A percentile compares a stretch with the other conserved stretches of the same genome.
phyloP scores from a whole-genome alignment of 2,329 filamentous ascomycete species.

The Aspergillus unguis region DNA sequence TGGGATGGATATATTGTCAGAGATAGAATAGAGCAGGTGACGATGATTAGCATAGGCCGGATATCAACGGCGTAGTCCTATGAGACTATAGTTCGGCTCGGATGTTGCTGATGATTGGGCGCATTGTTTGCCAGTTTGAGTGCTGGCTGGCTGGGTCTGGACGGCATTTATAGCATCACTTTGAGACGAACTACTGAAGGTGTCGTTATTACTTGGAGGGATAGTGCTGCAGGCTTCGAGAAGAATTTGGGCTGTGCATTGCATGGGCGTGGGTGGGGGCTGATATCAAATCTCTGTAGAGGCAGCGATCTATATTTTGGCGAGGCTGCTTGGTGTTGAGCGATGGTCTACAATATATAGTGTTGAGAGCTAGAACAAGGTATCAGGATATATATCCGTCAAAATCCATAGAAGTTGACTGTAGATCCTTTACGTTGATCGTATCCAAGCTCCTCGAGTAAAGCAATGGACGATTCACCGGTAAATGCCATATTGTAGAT shows the following conservation, averaged over 20 bases:
- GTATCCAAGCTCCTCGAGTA: no score
- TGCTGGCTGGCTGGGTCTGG: constrained; percentile 11
- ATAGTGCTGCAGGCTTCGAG: constrained; percentile 17
- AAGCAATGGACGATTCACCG: no score
- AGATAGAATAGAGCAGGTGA: neutral
- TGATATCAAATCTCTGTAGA: neutral
- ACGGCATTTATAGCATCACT: constrained; percentile 18
- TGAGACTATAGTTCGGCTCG: neutral
- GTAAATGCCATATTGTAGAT: neutral
- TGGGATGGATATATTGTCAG: no score
- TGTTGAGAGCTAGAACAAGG: no score
- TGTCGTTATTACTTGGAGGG: no score
- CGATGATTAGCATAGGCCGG: neutral
- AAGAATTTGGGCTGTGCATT: constrained; percentile 23
- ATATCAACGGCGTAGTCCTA: neutral
- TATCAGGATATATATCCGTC: no score
- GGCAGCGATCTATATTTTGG: no score
- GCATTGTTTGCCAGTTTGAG: constrained; percentile 10
- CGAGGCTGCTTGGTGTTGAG: no score
- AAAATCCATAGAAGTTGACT: no score
- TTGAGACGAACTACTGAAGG: constrained; percentile 12
- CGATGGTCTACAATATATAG: no score
- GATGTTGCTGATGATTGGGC: constrained; percentile 17
- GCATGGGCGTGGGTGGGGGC: constrained; percentile 13
- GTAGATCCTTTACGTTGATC: no score